Evolutionary conservation across 75 land plant species (phyloP).

Genomic region (Picea glauca): DNA sequence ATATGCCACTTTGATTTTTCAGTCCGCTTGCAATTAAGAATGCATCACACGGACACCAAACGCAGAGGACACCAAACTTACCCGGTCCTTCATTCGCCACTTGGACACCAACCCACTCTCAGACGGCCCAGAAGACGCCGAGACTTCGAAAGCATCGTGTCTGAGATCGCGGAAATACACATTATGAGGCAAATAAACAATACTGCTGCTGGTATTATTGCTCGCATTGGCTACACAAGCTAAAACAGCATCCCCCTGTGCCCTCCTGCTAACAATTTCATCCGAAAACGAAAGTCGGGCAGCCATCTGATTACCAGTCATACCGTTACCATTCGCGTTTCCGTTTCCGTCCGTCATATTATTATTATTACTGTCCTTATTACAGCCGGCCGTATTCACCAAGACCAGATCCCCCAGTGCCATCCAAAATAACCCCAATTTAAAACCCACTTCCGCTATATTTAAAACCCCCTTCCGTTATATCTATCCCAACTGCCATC

Average conservation of each 20-base stretch:
- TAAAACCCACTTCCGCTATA: constrained; percentile 1
- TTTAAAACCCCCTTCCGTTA: neutral
- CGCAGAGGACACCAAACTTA: constrained; percentile 22
- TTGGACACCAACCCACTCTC: constrained; percentile 77
- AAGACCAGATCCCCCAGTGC: constrained; percentile 74
- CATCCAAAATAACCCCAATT: constrained; percentile 44
- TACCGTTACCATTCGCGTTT: constrained; percentile 21
- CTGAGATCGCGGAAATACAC: constrained; percentile 70
- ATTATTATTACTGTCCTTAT: constrained; percentile 51
- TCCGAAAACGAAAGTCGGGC: constrained; percentile 15
- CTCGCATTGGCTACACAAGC: constrained; percentile 13
- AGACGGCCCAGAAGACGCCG: constrained; percentile 55
- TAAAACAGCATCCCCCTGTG: constrained; percentile 20
- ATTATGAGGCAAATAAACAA: constrained; percentile 67
- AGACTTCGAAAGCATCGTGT: constrained; percentile 71
- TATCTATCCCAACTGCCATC: neutral
- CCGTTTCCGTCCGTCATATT: constrained; percentile 14
- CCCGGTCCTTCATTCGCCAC: constrained; percentile 96
- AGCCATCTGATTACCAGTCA: constrained; percentile 27
- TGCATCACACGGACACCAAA: neutral
- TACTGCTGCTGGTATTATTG: constrained; percentile 20
- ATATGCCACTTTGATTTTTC: no score
- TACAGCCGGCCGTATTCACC: constrained; percentile 10
- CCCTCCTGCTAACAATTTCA: constrained; percentile 12
- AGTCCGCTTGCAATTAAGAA: no score